Conservation (phyloP, 768 basidiomycete genomes). For the Coprinellus micaceus region DNA sequence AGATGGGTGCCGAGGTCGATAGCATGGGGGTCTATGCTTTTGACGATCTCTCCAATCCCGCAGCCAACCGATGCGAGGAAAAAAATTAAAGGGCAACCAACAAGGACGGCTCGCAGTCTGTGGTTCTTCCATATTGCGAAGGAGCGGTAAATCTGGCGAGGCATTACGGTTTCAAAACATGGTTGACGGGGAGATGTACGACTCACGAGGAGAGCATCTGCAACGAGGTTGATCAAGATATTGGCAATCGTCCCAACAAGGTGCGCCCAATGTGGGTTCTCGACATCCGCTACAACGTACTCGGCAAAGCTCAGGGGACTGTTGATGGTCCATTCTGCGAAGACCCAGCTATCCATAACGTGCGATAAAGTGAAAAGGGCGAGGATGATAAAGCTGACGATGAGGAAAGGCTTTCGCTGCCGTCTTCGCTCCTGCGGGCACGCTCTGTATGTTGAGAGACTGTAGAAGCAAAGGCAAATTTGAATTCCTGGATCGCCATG, state of each 20-base stretch:
- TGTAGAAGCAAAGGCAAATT: slow-evolving; percentile 26
- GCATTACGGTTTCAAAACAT: not conserved
- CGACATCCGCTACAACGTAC: not conserved
- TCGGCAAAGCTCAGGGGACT: not conserved
- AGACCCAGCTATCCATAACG: not conserved
- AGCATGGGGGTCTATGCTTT: not conserved
- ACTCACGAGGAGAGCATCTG: not conserved
- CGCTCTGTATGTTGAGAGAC: not conserved
- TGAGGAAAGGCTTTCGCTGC: not conserved
- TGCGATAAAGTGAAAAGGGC: not conserved
- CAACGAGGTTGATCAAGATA: not conserved
- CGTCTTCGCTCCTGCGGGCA: not conserved
- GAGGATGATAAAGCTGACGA: not conserved
- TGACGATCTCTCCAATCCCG: not conserved
- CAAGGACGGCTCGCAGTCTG: not conserved
- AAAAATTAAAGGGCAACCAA: not conserved
- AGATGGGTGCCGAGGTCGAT: not conserved
- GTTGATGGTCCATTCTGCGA: not conserved
- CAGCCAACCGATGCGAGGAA: not conserved
- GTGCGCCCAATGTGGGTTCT: not conserved
- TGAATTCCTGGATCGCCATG: slow-evolving; percentile 46
- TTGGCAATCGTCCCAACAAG: not conserved
- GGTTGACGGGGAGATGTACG: no score
- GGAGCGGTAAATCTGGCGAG: not conserved
- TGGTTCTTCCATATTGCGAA: not conserved